phyloP scores from a whole-genome alignment of 163 green algal genomes.

The Scenedesmus sp. region DNA sequence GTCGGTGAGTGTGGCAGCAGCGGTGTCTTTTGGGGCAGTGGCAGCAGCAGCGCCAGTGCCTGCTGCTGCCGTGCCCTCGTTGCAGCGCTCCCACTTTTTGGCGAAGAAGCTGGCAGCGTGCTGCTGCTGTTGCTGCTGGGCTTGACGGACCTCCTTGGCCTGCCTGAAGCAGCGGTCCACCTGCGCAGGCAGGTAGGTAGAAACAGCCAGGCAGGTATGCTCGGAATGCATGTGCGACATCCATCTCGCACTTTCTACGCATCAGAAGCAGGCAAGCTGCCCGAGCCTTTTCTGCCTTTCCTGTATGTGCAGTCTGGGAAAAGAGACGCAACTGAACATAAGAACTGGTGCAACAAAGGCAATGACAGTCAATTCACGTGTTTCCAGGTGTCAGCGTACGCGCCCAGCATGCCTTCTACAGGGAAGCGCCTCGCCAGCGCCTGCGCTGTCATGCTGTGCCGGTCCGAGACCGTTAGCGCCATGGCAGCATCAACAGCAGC shows the following conservation, averaged over 20 bases:
- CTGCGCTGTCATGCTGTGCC: not conserved
- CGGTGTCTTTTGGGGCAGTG: too few species aligned
- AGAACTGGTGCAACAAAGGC: not conserved
- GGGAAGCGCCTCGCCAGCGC: conserved; percentile 40
- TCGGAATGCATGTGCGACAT: too few species aligned
- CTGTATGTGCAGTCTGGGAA: not conserved
- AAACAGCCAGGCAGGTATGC: too few species aligned
- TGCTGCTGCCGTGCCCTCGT: not conserved
- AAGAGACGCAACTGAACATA: not conserved
- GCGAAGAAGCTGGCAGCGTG: not conserved
- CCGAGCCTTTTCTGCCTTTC: too few species aligned
- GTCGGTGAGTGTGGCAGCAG: too few species aligned
- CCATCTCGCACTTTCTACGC: too few species aligned
- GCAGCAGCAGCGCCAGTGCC: too few species aligned
- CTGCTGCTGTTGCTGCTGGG: not conserved
- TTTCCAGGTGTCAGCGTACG: conserved; percentile 18
- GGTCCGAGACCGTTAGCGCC: not conserved
- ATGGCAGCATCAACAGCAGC: conserved; percentile 20
- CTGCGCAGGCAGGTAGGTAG: not conserved
- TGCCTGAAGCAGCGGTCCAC: not conserved
- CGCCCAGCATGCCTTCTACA: conserved; percentile 26
- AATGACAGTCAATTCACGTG: not conserved
- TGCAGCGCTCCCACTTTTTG: conserved; percentile 3
- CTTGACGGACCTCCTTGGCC: not conserved
- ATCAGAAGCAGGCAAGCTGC: too few species aligned